Base-by-base conservation (phyloP, 2,329 filamentous ascomycete species). In the Trichoderma aggressivum region DNA sequence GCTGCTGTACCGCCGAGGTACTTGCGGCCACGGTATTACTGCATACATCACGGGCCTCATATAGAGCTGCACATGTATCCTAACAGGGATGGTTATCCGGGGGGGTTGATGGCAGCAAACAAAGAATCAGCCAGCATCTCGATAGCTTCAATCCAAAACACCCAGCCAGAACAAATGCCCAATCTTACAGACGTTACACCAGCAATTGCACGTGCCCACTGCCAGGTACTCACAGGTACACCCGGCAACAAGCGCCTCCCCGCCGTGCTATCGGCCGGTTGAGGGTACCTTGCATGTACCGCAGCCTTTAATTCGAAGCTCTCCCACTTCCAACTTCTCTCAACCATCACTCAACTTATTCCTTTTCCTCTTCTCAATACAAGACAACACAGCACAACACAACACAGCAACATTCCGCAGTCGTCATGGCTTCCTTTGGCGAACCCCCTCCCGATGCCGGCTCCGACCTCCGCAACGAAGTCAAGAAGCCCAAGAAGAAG, bases 401-500 rank as follows among this genome's bases (percentile, higher is more conserved):
- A 28, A 28, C 26, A 28, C 26, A 28, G 4, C 36, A 24, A 53
- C 61, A 59, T 30, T 59, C 60, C 14, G 39, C 34, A 28, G 10
- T 50, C 60, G 14, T 50, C 72, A 81, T 81, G 80, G 78, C 80
- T 50, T 78, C 79, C 58, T 80, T 79, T 72, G 75, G 76, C 70
- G 79, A 81, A n/a, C 76, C 72, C 47, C 75, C 78, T 32, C 67
- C 78, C 18, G 78, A 77, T 14, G 72, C 74, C 14, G 76, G 75
- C 66, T 72, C 76, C 66, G 84, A 84, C 66, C 73, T 84, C 64
- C 81, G 82, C 72, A 84, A 77, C 75, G 86, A 88, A 79, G 82
- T 89, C 74, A 89, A 88, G 82, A 91, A 91, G 76, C 88, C 88
- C 77, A 93, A 94, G 86, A 94, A 94, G 87, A 93, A 93, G 84